Percentiles rank a stretch among this genome's conserved stretches.
Conservation (phyloP, 2,329 filamentous ascomycete genomes). For the Pseudocercospora vitis region DNA sequence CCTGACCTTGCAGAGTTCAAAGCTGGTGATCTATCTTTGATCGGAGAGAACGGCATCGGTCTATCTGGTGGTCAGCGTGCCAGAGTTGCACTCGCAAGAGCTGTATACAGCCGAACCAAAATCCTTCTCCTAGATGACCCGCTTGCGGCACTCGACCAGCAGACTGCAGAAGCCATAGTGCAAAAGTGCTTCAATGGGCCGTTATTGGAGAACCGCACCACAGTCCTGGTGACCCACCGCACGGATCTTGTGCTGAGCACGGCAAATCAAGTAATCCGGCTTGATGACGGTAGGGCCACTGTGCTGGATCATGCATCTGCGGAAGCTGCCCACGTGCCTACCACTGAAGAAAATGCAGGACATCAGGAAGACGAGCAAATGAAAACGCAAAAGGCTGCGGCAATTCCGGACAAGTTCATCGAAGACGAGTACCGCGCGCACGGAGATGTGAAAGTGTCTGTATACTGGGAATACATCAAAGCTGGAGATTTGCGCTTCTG, state of each 20-base stretch:
- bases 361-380: slow-evolving; percentile 32
- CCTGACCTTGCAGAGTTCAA: slow-evolving; percentile 64
- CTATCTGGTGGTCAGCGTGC: slow-evolving; percentile 51
- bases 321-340: not conserved
- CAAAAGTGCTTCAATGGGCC: slow-evolving; percentile 57
- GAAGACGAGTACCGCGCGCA: slow-evolving; percentile 73
- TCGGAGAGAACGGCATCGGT: slow-evolving; percentile 50
- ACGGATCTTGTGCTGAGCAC: slow-evolving; percentile 70
- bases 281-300: slow-evolving; percentile 59
- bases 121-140: slow-evolving; percentile 51
- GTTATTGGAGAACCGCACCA: slow-evolving; percentile 54
- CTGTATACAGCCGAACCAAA: slow-evolving; percentile 47
- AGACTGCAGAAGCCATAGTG: slow-evolving; percentile 63
- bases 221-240: slow-evolving; percentile 64
- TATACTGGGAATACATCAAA: slow-evolving; percentile 84
- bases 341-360: slow-evolving; percentile 15
- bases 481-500: slow-evolving; percentile 76
- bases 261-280: slow-evolving; percentile 71
- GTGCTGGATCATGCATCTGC: slow-evolving; percentile 29
- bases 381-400: slow-evolving; percentile 50
- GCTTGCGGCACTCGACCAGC: slow-evolving; percentile 54
- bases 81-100: slow-evolving; percentile 50
- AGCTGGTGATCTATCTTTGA: slow-evolving; percentile 59
- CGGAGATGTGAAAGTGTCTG: slow-evolving; percentile 70
- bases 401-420: slow-evolving; percentile 71